Percentiles rank a stretch among this genome's conserved stretches.
These are phyloP conservation scores for Xerocomus potaroensis DNA, from an alignment of 768 basidiomycete species.

Conservation along the genomic window DNA sequence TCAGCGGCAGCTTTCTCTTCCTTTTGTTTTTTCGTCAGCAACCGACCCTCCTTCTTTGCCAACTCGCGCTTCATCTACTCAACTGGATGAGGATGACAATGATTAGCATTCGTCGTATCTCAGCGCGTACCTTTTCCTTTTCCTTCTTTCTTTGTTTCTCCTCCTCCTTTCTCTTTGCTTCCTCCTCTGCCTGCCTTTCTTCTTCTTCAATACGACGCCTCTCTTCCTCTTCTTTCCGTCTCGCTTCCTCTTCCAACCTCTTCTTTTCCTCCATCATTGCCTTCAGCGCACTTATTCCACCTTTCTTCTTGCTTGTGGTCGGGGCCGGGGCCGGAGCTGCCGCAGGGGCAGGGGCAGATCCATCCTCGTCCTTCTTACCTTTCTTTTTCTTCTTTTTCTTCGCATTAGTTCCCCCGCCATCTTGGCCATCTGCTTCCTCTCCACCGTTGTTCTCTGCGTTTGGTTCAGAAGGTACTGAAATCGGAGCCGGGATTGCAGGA, in stretches of 20 bases:
- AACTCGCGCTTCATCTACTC: conserved; percentile 79
- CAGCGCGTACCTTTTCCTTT: conserved; percentile 66
- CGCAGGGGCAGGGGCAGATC: conserved; percentile 42
- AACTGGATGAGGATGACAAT: neutral
- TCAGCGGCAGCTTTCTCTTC: conserved; percentile 90
- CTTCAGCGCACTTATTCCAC: conserved; percentile 76
- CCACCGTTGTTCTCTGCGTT: conserved; percentile 47
- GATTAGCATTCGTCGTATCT: neutral
- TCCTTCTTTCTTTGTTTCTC: conserved; percentile 83
- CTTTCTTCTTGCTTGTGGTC: conserved; percentile 63
- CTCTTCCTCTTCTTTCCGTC: conserved; percentile 70
- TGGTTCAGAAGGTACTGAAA: conserved; percentile 27
- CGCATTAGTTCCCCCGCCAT: conserved; percentile 41
- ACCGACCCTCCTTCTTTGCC: conserved; percentile 89
- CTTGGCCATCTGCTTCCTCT: conserved; percentile 66
- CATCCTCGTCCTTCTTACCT: conserved; percentile 70
- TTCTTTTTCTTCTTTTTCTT: conserved; percentile 88
- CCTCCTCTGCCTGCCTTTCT: conserved; percentile 72
- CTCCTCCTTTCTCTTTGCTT: conserved; percentile 71
- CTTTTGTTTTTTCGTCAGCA: conserved; percentile 97
- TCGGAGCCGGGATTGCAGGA: conserved; percentile 1
- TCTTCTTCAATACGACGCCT: conserved; percentile 83
- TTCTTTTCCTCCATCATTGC: conserved; percentile 93
- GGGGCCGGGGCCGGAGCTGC: conserved; percentile 32
- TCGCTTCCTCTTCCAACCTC: conserved; percentile 80